Base-by-base conservation (phyloP, 495 filamentous ascomycete genomes). In the Aspergillus cavernicola region DNA sequence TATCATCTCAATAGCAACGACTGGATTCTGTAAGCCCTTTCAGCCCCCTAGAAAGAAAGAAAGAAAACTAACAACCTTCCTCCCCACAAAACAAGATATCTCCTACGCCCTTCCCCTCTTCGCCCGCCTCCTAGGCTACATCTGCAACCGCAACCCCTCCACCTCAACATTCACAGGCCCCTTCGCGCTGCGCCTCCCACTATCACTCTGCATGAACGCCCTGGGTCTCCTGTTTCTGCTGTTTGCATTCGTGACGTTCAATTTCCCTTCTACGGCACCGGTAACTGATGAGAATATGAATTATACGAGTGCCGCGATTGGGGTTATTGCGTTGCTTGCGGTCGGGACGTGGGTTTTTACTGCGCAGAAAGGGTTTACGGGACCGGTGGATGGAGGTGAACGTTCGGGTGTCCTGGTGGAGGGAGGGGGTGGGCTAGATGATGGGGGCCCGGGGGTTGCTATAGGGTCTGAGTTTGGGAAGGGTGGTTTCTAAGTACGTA, bases 231-330 rank as follows among this genome's bases (percentile, higher is more conserved):
- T 73, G 0, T 80, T 75, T 43, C 58, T 80, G 0, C 33, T 77
- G 2, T 80, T 80, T 36, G 72, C 67, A 10, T 71, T 64, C 12
- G 73, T 82, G 23, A 79, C 72, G 0, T 82, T 83, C 63, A 81
- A 80, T 48, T 80, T 83, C 43, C 79, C 80, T 2, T 68, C 67
- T 2, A 52, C 74, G 15, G 65, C 49, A 12, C 80, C 79, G 1
- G 74, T 82, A 3, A 68, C 60, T n/a, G 58, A 63, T 16, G 65
- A 72, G 2, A 72, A 77, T 29, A 82, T 83, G 79, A 83, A 82
- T 52, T 80, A 82, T 50, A 79, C 76, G 0, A 69, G 66, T 40
- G 79, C 78, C 4, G 77, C 79, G 0, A 68, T 80, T 42, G 80
- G 77, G 0, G 59, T 79, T 6, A 72, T 81, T 42, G 74, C 66